Conservation (phyloP, 129 eudicot genomes). For the Lactuca saligna region DNA sequence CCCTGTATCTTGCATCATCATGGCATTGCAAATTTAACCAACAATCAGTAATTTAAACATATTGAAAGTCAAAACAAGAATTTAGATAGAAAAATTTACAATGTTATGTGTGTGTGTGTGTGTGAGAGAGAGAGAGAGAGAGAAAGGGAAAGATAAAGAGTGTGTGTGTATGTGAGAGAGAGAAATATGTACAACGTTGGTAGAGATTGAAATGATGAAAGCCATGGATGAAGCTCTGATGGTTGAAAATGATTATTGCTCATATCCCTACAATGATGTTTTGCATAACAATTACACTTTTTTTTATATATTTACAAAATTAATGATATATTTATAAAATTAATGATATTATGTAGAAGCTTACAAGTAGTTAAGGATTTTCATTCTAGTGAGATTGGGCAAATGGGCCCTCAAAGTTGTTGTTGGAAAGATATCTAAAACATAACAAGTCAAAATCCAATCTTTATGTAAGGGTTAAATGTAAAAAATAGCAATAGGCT, state of each 20-base stretch:
- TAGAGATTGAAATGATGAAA: conserved; percentile 56
- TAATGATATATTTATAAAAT: not conserved
- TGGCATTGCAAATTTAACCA: conserved; percentile 29
- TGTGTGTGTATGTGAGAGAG: too few species aligned
- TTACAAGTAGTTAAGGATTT: too few species aligned
- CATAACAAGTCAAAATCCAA: not conserved
- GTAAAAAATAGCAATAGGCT: too few species aligned
- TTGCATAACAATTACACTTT: not conserved
- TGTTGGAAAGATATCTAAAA: conserved; percentile 68
- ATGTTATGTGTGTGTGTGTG: not conserved
- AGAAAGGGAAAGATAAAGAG: too few species aligned
- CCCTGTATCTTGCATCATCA: conserved; percentile 50
- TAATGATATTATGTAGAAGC: not conserved
- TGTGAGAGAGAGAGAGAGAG: conserved; percentile 26
- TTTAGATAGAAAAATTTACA: not conserved
- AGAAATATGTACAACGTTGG: conserved; percentile 64
- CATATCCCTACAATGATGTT: conserved; percentile 55
- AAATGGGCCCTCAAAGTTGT: conserved; percentile 60
- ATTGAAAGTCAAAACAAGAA: not conserved
- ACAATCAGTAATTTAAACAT: not conserved
- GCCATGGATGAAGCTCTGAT: conserved; percentile 51
- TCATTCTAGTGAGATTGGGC: conserved; percentile 76
- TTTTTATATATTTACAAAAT: conserved; percentile 3
- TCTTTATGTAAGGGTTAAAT: too few species aligned
- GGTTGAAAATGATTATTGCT: conserved; percentile 76